phyloP scores from a whole-genome alignment of 1,284 basidiomycete species.

The Papiliotrema fonsecae region DNA sequence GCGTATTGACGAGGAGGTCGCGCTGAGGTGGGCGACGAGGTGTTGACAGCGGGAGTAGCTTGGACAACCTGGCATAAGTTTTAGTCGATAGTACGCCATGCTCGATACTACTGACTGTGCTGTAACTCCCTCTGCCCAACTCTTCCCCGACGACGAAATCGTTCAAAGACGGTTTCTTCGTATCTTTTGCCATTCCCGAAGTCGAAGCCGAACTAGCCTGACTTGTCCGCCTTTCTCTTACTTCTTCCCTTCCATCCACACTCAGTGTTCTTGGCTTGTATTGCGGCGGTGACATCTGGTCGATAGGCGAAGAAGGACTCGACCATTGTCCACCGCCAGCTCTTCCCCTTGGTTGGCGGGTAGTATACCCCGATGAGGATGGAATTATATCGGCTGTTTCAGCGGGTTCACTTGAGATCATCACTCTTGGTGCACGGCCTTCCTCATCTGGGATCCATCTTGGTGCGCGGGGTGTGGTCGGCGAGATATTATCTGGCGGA shows the following conservation, averaged over 20 bases:
- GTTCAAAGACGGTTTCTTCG: conserved; percentile 25
- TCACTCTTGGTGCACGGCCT: conserved; percentile 6
- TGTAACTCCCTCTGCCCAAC: conserved; percentile 47
- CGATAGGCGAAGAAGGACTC: conserved; percentile 17
- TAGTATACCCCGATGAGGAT: no score
- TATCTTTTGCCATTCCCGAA: background rate
- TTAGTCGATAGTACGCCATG: background rate
- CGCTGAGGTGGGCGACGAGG: conserved; percentile 18
- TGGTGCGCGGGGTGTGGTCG: background rate
- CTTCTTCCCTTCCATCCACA: conserved; percentile 17
- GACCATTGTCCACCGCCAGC: conserved; percentile 12
- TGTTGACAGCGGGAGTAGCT: conserved; percentile 15
- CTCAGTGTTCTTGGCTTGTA: conserved; percentile 20
- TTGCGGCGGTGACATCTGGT: background rate
- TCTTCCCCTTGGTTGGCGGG: background rate
- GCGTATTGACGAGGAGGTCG: conserved; percentile 43
- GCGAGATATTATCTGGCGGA: background rate
- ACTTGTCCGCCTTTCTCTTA: conserved; percentile 36
- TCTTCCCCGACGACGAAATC: conserved; percentile 47
- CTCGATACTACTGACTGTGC: conserved; percentile 34
- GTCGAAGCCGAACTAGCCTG: conserved; percentile 16
- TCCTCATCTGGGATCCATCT: background rate
- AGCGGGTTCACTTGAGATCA: conserved; percentile 9
- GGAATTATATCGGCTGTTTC: background rate
- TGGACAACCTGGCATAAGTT: conserved; percentile 19